Conservation (phyloP, 768 basidiomycete species). For the Auricularia cornea region DNA sequence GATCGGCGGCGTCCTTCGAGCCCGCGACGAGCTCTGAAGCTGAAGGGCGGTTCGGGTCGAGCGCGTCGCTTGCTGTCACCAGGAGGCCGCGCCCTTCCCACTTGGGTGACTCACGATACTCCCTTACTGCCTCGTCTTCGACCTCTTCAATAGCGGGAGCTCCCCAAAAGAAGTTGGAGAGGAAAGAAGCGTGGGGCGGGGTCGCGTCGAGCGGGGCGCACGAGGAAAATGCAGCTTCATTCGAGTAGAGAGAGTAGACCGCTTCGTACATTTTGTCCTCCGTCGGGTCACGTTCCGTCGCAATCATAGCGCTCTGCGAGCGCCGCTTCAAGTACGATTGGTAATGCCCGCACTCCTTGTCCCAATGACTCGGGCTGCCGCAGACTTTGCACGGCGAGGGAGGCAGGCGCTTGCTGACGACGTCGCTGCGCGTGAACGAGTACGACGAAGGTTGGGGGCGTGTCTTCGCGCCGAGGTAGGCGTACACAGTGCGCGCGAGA, state of each 20-base stretch:
- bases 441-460: neutral
- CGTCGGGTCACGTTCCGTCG: neutral
- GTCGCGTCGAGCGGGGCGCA: neutral
- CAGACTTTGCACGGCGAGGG: neutral
- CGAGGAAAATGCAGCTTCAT: neutral
- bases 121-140: neutral
- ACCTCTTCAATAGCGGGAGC: neutral
- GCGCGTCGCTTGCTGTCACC: no score
- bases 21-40: no score
- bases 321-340: neutral
- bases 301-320: neutral
- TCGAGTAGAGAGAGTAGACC: neutral
- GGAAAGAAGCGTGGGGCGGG: neutral
- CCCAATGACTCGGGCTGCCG: neutral
- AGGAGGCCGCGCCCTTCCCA: neutral
- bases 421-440: neutral
- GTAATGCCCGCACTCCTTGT: neutral
- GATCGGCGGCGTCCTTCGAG: no score
- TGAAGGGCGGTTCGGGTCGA: no score
- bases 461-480: neutral
- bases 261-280: neutral
- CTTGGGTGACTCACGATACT: neutral
- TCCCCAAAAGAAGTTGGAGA: neutral
- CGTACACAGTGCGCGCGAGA: neutral
- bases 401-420: neutral